Conservation (phyloP, 108 stramenopile genomes). For the Stephanodiscus minutulus region DNA sequence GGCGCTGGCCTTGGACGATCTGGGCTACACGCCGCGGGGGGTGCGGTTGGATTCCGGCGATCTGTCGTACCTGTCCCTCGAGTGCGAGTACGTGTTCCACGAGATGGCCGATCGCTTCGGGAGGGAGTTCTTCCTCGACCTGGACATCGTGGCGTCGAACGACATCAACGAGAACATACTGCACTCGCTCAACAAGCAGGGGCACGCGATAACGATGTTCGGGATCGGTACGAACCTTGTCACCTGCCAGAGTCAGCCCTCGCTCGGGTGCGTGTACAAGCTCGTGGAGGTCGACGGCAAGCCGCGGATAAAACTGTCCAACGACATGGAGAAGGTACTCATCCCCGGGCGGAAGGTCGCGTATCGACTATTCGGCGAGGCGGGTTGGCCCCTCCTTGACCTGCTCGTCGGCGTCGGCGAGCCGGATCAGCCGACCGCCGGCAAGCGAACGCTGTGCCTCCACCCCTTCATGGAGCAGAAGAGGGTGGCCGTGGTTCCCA, state of each 20-base stretch:
- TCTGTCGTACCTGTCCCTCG: constrained; percentile 82
- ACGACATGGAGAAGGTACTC: constrained; percentile 88
- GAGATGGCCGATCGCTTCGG: constrained; percentile 44
- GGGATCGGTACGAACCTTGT: constrained; percentile 99
- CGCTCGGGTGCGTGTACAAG: constrained; percentile 98
- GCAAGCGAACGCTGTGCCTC: constrained; percentile 76
- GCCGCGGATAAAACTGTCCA: constrained; percentile 93
- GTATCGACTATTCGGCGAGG: constrained; percentile 88
- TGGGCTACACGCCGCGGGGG: constrained; percentile 89
- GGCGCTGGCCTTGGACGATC: constrained; percentile 86
- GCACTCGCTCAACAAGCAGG: constrained; percentile 70
- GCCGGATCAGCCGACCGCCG: constrained; percentile 61
- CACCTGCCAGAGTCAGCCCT: constrained; percentile 98
- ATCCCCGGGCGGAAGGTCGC: constrained; percentile 84
- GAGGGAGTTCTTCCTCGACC: constrained; percentile 60
- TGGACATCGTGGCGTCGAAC: constrained; percentile 94
- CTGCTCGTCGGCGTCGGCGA: constrained; percentile 71
- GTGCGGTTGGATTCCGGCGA: constrained; percentile 97
- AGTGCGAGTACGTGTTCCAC: constrained; percentile 63
- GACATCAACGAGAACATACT: constrained; percentile 96
- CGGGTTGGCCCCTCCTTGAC: constrained; percentile 84
- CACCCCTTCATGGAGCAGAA: constrained; percentile 91
- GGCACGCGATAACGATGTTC: constrained; percentile 93
- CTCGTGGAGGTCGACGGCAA: constrained; percentile 83
- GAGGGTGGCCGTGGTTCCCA: constrained; percentile 82